phyloP scores from a whole-genome alignment of 169 alveolate genomes.

The Plasmodium cynomolgi region DNA sequence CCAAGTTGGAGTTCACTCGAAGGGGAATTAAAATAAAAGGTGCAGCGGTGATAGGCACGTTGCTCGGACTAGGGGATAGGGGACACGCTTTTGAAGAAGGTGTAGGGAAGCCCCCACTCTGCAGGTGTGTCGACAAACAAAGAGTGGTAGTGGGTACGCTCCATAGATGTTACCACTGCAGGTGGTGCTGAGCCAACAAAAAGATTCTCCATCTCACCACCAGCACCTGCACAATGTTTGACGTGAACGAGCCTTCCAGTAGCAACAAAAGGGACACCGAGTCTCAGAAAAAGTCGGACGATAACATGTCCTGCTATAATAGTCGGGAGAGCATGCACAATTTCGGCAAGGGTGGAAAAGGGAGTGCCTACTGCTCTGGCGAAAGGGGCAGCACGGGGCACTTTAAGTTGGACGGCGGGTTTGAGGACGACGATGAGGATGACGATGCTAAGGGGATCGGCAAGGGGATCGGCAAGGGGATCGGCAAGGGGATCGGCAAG shows the following conservation, averaged over 20 bases:
- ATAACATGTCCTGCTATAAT: background rate
- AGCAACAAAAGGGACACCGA: conserved; percentile 30
- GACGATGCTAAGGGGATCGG: background rate
- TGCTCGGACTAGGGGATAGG: background rate
- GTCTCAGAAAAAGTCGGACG: conserved; percentile 25
- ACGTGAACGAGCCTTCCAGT: background rate
- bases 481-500: background rate
- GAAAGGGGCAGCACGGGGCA: background rate
- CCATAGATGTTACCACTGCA: background rate
- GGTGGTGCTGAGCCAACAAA: background rate
- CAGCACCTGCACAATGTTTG: conserved; percentile 3
- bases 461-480: background rate
- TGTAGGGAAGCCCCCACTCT: no score
- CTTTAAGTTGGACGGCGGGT: background rate
- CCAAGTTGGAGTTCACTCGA: background rate
- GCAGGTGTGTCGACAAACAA: no score
- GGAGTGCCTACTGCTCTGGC: conserved; percentile 1
- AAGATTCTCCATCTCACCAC: background rate
- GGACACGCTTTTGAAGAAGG: background rate
- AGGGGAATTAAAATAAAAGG: background rate
- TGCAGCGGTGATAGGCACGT: background rate
- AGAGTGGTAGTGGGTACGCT: background rate
- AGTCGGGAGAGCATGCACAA: conserved; percentile 10
- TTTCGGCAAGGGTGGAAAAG: conserved; percentile 17
- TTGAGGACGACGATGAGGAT: background rate